Conservation (phyloP, 2,329 filamentous ascomycete species). For the Botrytis byssoidea region DNA sequence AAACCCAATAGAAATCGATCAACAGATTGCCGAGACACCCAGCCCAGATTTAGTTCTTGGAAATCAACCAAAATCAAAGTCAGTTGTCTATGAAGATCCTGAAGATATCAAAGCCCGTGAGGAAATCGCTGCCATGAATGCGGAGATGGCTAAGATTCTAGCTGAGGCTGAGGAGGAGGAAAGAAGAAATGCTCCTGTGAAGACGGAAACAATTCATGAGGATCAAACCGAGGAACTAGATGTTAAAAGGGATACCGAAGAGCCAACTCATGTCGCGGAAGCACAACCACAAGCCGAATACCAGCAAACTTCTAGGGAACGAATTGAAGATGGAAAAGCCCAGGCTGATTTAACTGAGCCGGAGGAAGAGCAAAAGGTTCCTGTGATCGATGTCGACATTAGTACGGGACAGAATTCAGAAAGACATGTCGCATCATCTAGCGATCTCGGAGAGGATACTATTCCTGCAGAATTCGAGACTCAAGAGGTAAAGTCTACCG, state of each 20-base stretch:
- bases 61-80: background rate
- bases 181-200: background rate
- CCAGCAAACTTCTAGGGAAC: background rate
- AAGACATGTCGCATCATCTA: background rate
- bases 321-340: background rate
- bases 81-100: background rate
- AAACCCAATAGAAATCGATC: background rate
- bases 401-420: rapidly evolving
- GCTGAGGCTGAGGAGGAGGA: background rate
- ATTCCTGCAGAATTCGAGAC: background rate
- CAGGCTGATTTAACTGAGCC: background rate
- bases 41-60: background rate
- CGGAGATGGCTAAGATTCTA: background rate
- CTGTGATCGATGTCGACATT: background rate
- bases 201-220: background rate
- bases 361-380: background rate
- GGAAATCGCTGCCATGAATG: constrained; percentile 4
- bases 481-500: rapidly evolving
- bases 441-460: background rate
- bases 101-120: constrained; percentile 5
- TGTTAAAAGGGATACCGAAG: rapidly evolving
- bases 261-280: background rate
- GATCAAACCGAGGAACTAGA: background rate
- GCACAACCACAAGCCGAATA: background rate
- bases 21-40: background rate